phyloP scores from a whole-genome alignment of 768 basidiomycete species.

The Mycena filopes region DNA sequence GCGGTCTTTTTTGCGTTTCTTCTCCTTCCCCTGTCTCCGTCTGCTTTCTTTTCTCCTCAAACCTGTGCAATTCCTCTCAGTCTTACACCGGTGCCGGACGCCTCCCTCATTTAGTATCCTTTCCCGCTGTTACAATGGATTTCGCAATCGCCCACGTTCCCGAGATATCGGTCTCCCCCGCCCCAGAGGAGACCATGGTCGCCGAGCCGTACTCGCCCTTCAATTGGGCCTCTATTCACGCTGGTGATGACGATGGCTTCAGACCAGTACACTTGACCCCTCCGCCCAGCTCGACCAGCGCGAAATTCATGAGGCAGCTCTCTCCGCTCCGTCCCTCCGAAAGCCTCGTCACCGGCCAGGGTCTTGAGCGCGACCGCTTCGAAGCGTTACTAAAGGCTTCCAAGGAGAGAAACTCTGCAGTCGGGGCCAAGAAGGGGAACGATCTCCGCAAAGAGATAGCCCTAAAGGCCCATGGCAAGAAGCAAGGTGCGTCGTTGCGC shows the following conservation, averaged over 20 bases:
- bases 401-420: slow-evolving; percentile 61
- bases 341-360: slow-evolving; percentile 51
- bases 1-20: slow-evolving; percentile 43
- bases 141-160: slow-evolving; percentile 61
- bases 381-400: slow-evolving; percentile 71
- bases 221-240: slow-evolving; percentile 43
- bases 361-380: slow-evolving; percentile 72
- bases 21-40: slow-evolving; percentile 39
- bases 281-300: slow-evolving; percentile 52
- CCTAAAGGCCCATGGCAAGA: slow-evolving; percentile 75
- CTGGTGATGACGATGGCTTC: slow-evolving; percentile 60
- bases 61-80: slow-evolving; percentile 40
- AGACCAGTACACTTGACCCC: slow-evolving; percentile 69
- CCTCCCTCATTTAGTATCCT: slow-evolving; percentile 44
- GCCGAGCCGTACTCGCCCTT: slow-evolving; percentile 75
- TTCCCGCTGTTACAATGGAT: slow-evolving; percentile 50
- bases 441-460: slow-evolving; percentile 82
- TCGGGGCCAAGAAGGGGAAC: slow-evolving; percentile 57
- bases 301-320: slow-evolving; percentile 54
- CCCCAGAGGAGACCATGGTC: slow-evolving; percentile 63
- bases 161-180: slow-evolving; percentile 75
- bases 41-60: slow-evolving; percentile 36
- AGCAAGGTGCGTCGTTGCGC: slow-evolving; percentile 66
- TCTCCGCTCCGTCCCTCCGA: slow-evolving; percentile 63
- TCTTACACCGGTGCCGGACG: slow-evolving; percentile 63